phyloP scores from a whole-genome alignment of 2,329 filamentous ascomycete species.

The Meredithiella fracta region DNA sequence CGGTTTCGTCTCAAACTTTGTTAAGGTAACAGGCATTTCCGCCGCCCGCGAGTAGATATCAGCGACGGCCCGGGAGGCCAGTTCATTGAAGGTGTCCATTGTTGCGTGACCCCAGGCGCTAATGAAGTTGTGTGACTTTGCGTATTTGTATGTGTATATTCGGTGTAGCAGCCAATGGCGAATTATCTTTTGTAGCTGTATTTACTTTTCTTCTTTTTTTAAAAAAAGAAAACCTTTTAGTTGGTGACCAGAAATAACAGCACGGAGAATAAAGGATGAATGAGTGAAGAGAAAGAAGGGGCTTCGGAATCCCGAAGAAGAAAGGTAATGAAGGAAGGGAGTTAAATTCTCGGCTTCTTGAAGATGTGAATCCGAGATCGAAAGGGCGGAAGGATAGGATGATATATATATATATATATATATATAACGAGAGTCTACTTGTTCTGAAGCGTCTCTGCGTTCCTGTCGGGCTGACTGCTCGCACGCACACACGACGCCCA shows the following conservation, averaged over 20 bases:
- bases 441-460: too few species aligned
- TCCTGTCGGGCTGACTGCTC: too few species aligned
- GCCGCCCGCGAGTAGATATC: neutral
- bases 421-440: too few species aligned
- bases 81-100: slow-evolving; percentile 1
- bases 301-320: neutral
- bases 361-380: neutral
- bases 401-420: neutral
- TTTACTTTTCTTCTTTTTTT: too few species aligned
- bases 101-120: too few species aligned
- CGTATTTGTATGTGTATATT: too few species aligned
- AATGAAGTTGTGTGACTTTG: too few species aligned
- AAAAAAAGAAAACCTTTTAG: neutral
- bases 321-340: neutral
- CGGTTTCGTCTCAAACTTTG: slow-evolving; percentile 12
- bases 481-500: too few species aligned
- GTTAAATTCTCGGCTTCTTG: neutral
- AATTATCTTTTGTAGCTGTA: too few species aligned
- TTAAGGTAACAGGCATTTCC: slow-evolving; percentile 10
- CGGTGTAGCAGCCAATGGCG: too few species aligned
- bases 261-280: neutral
- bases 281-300: neutral
- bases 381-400: neutral
- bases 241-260: neutral
- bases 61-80: neutral